Conservation (phyloP, 345 rosid genomes). For the Eucalyptus caleyi region DNA sequence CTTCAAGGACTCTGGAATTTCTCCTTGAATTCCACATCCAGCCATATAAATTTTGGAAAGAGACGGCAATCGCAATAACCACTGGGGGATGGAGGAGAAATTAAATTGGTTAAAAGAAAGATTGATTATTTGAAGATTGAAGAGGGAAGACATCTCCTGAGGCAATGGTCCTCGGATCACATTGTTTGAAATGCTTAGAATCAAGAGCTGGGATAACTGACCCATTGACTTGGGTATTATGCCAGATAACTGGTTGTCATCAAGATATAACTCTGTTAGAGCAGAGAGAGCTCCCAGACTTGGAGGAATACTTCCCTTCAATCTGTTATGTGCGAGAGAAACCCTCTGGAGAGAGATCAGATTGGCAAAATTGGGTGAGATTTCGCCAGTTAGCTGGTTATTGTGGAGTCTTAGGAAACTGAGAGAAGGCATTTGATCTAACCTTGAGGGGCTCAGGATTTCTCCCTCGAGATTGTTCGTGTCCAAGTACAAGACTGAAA, state of each 20-base stretch:
- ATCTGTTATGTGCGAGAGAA: slow-evolving; percentile 31
- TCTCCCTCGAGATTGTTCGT: slow-evolving; percentile 22
- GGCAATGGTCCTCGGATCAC: slow-evolving; percentile 31
- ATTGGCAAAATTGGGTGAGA: slow-evolving; percentile 17
- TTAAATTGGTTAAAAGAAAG: slow-evolving; percentile 35
- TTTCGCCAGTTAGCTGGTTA: slow-evolving; percentile 21
- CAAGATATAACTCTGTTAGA: slow-evolving; percentile 35
- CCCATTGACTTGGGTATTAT: slow-evolving; percentile 20
- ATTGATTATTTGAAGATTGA: slow-evolving; percentile 36
- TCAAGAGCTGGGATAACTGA: slow-evolving; percentile 21
- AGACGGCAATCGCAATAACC: slow-evolving; percentile 28
- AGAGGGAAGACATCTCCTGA: slow-evolving; percentile 17
- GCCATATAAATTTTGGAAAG: slow-evolving; percentile 29
- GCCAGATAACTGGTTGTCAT: slow-evolving; percentile 22
- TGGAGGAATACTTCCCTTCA: slow-evolving; percentile 32
- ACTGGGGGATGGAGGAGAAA: slow-evolving; percentile 23
- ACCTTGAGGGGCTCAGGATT: slow-evolving; percentile 16
- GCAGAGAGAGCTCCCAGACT: slow-evolving; percentile 27
- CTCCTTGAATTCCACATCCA: slow-evolving; percentile 34
- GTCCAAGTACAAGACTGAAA: slow-evolving; percentile 32
- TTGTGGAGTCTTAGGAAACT: slow-evolving; percentile 32
- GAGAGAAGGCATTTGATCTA: slow-evolving; percentile 22
- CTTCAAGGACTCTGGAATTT: slow-evolving; percentile 21
- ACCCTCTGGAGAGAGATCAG: slow-evolving; percentile 33
- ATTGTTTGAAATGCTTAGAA: slow-evolving; percentile 24